Evolutionary conservation across 139 green algal genomes (phyloP).

Genomic region (Micractinium sp.): DNA sequence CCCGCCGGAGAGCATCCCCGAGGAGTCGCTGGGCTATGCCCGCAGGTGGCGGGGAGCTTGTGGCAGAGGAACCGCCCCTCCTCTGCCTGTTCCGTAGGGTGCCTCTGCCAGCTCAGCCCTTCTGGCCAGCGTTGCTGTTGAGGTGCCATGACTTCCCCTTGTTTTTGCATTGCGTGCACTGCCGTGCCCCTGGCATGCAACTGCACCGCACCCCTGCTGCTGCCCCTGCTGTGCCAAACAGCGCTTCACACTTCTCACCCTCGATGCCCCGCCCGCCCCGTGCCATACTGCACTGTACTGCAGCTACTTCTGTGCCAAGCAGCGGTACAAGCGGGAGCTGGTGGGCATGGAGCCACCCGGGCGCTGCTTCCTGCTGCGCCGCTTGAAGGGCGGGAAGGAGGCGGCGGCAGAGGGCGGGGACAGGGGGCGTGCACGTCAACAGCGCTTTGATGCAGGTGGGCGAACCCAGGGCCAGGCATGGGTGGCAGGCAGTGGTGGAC

Average conservation of each 20-base stretch:
- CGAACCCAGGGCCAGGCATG: too few species aligned
- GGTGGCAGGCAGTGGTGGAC: too few species aligned
- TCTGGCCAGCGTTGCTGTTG: not conserved
- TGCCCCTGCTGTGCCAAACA: not conserved
- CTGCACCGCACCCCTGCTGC: not conserved
- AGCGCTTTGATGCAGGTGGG: not conserved
- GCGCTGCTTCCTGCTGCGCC: constrained; percentile 4
- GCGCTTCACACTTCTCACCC: not conserved
- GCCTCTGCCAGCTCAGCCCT: not conserved
- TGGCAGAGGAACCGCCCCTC: not conserved
- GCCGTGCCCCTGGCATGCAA: not conserved
- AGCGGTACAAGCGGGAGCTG: not conserved
- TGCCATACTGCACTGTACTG: not conserved
- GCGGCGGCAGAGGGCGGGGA: not conserved
- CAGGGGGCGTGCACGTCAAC: not conserved
- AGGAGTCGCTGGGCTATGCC: not conserved
- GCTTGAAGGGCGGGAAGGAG: not conserved
- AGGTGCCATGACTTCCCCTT: too few species aligned
- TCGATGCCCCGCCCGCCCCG: not conserved
- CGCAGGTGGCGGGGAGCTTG: not conserved
- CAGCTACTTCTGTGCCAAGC: constrained; percentile 15
- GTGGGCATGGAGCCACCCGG: constrained; percentile 22
- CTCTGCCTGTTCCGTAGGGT: not conserved
- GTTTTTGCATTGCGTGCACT: not conserved
- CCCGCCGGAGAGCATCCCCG: constrained; percentile 6